phyloP scores from a whole-genome alignment of 192 early-diverging fungal species.

The Mortierella alpina region DNA sequence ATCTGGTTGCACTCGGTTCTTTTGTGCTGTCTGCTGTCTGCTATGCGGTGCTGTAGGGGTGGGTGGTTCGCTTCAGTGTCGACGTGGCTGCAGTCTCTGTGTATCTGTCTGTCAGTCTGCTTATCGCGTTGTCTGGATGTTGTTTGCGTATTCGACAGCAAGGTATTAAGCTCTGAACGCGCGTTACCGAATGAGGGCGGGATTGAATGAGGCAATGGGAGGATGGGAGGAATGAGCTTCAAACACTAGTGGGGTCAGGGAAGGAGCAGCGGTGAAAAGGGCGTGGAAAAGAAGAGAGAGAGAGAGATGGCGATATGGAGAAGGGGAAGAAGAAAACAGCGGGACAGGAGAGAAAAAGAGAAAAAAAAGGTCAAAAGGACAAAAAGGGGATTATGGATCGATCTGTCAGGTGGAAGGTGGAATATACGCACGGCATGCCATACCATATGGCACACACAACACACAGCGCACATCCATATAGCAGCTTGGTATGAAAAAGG shows the following conservation, averaged over 20 bases:
- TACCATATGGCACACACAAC: too few relatives aligned
- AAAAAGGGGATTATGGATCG: conserved; percentile 9
- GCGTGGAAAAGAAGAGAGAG: neutral
- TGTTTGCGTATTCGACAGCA: too few relatives aligned
- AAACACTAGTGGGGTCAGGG: neutral
- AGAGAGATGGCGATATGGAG: neutral
- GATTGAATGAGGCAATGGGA: neutral
- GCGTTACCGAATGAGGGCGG: neutral
- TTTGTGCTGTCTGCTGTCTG: neutral
- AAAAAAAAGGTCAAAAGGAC: neutral
- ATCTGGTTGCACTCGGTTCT: neutral
- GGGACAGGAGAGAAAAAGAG: conserved; percentile 3
- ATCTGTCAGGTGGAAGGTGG: conserved; percentile 27
- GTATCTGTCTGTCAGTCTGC: neutral
- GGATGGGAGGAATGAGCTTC: neutral
- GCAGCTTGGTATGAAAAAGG: conserved; percentile 11
- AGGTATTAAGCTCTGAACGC: neutral
- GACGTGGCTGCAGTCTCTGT: neutral
- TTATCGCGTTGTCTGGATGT: neutral
- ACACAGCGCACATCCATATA: too few relatives aligned
- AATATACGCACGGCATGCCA: neutral
- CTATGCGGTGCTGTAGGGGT: too few relatives aligned
- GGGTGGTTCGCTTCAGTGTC: neutral
- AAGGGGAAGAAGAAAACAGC: neutral
- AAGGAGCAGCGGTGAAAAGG: neutral